phyloP scores from a whole-genome alignment of 805 yeast species.

The Candida palmyrensis region DNA sequence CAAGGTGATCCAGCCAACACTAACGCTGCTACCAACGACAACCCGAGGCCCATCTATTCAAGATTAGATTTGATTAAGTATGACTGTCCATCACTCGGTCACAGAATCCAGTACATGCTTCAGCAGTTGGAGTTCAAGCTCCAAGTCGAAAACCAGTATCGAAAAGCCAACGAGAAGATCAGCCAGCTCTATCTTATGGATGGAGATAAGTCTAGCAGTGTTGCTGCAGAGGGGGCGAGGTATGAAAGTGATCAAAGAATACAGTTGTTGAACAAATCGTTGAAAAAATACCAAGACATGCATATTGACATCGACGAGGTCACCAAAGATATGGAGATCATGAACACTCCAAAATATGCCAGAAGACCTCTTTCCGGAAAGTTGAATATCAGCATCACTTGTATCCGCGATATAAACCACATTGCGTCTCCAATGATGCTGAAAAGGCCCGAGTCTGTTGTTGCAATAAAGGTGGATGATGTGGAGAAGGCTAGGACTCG shows the following conservation, averaged over 20 bases:
- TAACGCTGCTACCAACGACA: constrained; percentile 6
- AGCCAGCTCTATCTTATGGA: constrained; percentile 81
- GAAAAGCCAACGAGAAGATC: constrained; percentile 87
- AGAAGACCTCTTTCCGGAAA: constrained; percentile 83
- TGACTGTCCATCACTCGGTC: constrained; percentile 93
- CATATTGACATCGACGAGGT: constrained; percentile 69
- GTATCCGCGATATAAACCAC: constrained; percentile 88
- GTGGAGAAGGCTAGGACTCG: constrained; percentile 74
- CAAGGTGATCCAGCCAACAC: constrained; percentile 7
- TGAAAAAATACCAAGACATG: constrained; percentile 86
- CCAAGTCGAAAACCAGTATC: constrained; percentile 90
- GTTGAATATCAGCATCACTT: constrained; percentile 65
- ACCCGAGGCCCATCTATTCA: constrained; percentile 46
- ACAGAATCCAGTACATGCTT: constrained; percentile 90
- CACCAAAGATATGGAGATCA: constrained; percentile 57
- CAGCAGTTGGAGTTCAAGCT: constrained; percentile 92
- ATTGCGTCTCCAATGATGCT: constrained; percentile 78
- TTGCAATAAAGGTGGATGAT: constrained; percentile 83
- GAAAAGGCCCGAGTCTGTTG: constrained; percentile 73
- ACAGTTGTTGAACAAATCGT: constrained; percentile 73
- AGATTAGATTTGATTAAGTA: constrained; percentile 80
- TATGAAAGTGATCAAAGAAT: constrained; percentile 82
- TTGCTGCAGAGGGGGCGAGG: constrained; percentile 86
- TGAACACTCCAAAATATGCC: constrained; percentile 67
- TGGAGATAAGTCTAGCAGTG: constrained; percentile 81